Evolutionary conservation across 2,329 filamentous ascomycete genomes (phyloP), one percentile per base, ranked within the genome.

Genomic region (Fusarium sp.): DNA sequence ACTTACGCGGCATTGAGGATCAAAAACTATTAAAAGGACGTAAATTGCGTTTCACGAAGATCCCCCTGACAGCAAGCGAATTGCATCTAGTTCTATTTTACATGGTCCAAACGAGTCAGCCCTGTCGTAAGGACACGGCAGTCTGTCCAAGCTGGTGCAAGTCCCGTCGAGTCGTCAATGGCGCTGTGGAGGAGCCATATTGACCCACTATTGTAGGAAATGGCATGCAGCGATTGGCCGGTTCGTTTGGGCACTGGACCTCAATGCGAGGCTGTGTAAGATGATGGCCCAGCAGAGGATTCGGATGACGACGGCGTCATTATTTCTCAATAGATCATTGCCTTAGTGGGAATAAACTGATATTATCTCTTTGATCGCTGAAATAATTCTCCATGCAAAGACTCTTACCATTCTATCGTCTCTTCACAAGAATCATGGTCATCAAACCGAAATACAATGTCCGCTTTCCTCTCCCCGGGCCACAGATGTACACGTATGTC

Each of bases 381-480:
- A 23, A 23, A 4, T 37, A 1, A 7, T 18, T 13, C 36, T 40
- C 12, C 2, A 15, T 10, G 12, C 37, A 16, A 13, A 40, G 12
- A 2, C 8, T n/a, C 6, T 18, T n/a, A 55, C 31, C 16, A 27
- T 3, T 31, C n/a, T 13, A 44, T n/a, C 18, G 4, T 55, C 18
- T 69, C 67, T 7, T 70, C 57, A 2, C 50, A 59, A 4, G 11
- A 44, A 2, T 43, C 66, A 11, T 31, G 6, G 23, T 23, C 23
- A 11, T 52, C 58, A 31, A 70, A 70, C 0, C 62, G 53, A 34
- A 60, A 70, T 7, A 70, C 66, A 8, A 70, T 56, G 12, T 15
- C 66, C 0, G 34, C 44, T 4, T 31, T 56, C 1, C 43, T 39
- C 2, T 59, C n/a, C 1, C 54, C 57, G 1, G 18, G 11, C 5